Conservation (phyloP, 1,284 basidiomycete genomes). For the Trametes versicolor region DNA sequence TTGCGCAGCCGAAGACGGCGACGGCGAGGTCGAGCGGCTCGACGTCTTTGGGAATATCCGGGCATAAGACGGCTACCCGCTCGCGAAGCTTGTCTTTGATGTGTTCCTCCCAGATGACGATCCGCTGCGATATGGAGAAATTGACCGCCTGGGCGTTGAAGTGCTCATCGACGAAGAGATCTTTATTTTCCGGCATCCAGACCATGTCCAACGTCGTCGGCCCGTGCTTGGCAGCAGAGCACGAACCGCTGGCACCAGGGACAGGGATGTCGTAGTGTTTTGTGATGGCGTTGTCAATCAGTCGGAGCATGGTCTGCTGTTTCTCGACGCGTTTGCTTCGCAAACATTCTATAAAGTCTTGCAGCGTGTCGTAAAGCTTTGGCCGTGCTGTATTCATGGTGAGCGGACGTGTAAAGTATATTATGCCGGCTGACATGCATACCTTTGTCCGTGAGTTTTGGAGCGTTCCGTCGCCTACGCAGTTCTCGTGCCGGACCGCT, state of each 20-base stretch:
- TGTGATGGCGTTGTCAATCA: neutral
- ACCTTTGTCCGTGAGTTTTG: constrained; percentile 6
- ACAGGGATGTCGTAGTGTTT: neutral
- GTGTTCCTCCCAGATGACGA: neutral
- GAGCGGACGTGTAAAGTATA: neutral
- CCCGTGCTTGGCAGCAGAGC: neutral
- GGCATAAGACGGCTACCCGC: neutral
- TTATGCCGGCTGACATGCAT: no score
- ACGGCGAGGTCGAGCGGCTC: neutral
- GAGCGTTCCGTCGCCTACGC: no score
- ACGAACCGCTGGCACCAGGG: no score
- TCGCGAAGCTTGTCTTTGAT: neutral
- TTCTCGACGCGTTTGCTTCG: neutral
- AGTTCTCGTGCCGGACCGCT: no score
- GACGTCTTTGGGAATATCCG: neutral
- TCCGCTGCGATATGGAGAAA: neutral
- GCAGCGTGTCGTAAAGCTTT: neutral
- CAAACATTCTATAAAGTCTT: neutral
- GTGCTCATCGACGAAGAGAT: neutral
- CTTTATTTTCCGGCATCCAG: neutral
- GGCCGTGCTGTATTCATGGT: neutral
- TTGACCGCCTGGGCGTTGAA: no score
- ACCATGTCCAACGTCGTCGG: neutral
- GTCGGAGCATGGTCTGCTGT: no score
- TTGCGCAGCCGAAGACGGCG: neutral